Conservation (phyloP, 2,329 filamentous ascomycete genomes). For the Ceratocystis cubensis region DNA sequence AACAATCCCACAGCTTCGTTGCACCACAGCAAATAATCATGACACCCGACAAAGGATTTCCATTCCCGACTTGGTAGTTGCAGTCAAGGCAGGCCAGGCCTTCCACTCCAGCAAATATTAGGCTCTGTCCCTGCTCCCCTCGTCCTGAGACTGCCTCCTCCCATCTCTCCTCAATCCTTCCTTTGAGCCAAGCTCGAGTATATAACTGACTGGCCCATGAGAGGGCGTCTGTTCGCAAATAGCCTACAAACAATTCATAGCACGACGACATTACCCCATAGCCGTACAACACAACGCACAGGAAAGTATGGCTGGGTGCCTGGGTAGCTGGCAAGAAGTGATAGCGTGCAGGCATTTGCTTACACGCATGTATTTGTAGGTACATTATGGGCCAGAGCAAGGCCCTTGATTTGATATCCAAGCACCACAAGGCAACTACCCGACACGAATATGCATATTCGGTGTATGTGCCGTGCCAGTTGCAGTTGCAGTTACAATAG, state of each 20-base stretch:
- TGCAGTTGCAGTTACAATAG: background rate
- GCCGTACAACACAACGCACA: background rate
- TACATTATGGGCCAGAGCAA: background rate
- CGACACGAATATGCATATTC: background rate
- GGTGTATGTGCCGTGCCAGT: background rate
- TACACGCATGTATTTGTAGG: background rate
- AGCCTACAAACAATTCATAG: background rate
- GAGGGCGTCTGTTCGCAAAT: background rate
- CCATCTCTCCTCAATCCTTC: background rate
- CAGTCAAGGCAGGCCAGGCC: background rate
- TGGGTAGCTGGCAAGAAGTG: too few species aligned
- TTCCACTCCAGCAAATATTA: background rate
- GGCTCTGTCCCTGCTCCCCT: background rate
- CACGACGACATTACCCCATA: background rate
- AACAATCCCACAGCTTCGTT: background rate
- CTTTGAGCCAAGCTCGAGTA: background rate
- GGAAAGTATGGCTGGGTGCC: background rate
- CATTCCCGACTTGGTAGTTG: background rate
- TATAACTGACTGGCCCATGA: too few species aligned
- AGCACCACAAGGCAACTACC: conserved; percentile 4
- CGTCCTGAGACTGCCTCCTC: background rate
- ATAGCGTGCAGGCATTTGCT: too few species aligned
- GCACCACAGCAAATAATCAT: background rate
- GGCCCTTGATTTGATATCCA: background rate
- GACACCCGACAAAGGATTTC: background rate